Conservation (phyloP, 2,329 filamentous ascomycete species). For the Elsinoe australis region DNA sequence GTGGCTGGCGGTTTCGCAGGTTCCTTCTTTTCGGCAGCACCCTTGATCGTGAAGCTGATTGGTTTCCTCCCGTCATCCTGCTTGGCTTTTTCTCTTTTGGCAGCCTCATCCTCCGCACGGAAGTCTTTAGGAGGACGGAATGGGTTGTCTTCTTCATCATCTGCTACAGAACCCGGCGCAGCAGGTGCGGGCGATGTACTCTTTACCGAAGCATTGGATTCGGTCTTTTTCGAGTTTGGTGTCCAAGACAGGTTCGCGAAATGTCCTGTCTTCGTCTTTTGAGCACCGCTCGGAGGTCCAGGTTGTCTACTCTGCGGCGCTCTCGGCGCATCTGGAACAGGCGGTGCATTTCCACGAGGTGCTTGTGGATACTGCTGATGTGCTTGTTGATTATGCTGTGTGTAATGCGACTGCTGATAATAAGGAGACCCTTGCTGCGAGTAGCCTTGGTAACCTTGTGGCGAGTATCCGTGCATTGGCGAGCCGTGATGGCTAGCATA, state of each 20-base stretch:
- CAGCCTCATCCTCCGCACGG: slow-evolving; percentile 55
- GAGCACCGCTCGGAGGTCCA: slow-evolving; percentile 29
- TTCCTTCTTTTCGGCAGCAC: slow-evolving; percentile 48
- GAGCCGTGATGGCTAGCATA: slow-evolving; percentile 37
- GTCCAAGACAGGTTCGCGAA: slow-evolving; percentile 68
- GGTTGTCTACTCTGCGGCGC: slow-evolving; percentile 43
- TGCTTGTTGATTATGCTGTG: slow-evolving; percentile 49
- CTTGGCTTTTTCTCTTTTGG: slow-evolving; percentile 24
- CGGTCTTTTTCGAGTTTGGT: slow-evolving; percentile 33
- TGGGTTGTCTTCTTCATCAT: slow-evolving; percentile 52
- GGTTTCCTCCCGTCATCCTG: slow-evolving; percentile 25
- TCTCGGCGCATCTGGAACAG: slow-evolving; percentile 38
- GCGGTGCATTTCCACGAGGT: slow-evolving; percentile 38
- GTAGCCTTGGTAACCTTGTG: slow-evolving; percentile 40
- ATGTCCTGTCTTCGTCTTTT: slow-evolving; percentile 51
- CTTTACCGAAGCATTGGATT: slow-evolving; percentile 19
- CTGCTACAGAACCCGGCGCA: slow-evolving; percentile 20
- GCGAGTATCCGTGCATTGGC: slow-evolving; percentile 51
- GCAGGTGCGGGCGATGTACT: slow-evolving; percentile 26
- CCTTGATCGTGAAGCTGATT: slow-evolving; percentile 90
- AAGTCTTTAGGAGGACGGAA: slow-evolving; percentile 58
- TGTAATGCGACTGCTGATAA: slow-evolving; percentile 21
- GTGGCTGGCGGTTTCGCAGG: slow-evolving; percentile 21
- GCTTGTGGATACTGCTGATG: slow-evolving; percentile 28
- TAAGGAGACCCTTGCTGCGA: slow-evolving; percentile 33